Percentiles rank a stretch among this genome's conserved stretches.
Conservation (phyloP, 192 early-diverging fungal species). For the Mycoemilia scoparia region DNA sequence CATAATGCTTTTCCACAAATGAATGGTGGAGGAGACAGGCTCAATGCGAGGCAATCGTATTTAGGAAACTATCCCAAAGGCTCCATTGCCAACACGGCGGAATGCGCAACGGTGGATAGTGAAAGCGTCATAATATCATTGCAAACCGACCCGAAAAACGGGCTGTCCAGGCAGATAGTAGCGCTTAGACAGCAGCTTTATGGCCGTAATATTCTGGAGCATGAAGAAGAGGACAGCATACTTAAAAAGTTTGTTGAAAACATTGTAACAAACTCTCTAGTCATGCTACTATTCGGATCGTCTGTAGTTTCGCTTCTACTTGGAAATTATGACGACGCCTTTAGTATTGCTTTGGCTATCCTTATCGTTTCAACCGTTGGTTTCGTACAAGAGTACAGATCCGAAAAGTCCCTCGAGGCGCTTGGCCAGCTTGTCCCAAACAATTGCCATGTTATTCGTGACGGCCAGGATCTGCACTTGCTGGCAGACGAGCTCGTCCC, state of each 20-base stretch:
- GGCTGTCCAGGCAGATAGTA: conserved; percentile 51
- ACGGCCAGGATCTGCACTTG: conserved; percentile 33
- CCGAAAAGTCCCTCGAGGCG: conserved; percentile 85
- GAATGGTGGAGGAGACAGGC: too few species aligned
- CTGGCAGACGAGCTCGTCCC: conserved; percentile 75
- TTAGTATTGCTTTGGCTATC: conserved; percentile 65
- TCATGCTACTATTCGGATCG: conserved; percentile 72
- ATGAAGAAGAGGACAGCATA: conserved; percentile 58
- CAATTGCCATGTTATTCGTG: conserved; percentile 57
- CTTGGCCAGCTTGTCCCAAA: conserved; percentile 75
- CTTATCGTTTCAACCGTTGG: conserved; percentile 73
- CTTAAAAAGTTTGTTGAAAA: conserved; percentile 63
- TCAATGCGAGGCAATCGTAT: too few species aligned
- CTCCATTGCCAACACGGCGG: too few species aligned
- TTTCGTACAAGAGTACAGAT: conserved; percentile 84
- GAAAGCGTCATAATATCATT: conserved; percentile 21
- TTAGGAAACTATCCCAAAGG: too few species aligned
- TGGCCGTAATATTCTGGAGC: conserved; percentile 58
- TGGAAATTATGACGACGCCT: conserved; percentile 64
- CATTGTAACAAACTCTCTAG: conserved; percentile 73
- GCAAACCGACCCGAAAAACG: conserved; percentile 48
- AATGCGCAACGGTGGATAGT: conserved; percentile 19
- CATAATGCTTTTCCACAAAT: too few species aligned
- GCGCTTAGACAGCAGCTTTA: conserved; percentile 42
- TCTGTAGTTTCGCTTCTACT: conserved; percentile 58